A percentile compares a stretch with the other conserved stretches of the same genome.
Conservation (phyloP, 352 stramenopile genomes). For the Globisporangium lucens region DNA sequence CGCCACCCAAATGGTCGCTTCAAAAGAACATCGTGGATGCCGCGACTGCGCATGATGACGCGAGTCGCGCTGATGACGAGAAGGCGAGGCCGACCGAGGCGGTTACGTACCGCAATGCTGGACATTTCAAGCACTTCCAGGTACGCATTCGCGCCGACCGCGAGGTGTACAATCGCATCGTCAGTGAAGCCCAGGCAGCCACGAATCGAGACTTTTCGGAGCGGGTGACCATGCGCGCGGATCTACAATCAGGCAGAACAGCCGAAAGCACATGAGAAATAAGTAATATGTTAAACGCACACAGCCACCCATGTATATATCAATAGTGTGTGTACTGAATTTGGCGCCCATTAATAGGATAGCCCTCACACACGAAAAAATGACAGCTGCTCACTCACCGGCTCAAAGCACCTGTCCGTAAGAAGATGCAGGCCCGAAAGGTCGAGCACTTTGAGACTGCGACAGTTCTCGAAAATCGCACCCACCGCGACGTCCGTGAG, state of each 20-base stretch:
- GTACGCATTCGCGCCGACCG: constrained; percentile 50
- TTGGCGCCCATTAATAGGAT: constrained; percentile 3
- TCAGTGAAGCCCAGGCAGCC: constrained; percentile 65
- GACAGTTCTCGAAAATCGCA: constrained; percentile 53
- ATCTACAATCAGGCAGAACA: constrained; percentile 21
- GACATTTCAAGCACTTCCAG: constrained; percentile 70
- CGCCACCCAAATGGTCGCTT: too few species aligned
- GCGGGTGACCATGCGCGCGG: constrained; percentile 43
- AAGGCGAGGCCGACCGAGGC: background rate
- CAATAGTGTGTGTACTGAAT: background rate
- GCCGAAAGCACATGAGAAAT: background rate
- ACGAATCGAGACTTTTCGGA: constrained; percentile 54
- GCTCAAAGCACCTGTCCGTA: constrained; percentile 62
- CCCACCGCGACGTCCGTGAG: constrained; percentile 49
- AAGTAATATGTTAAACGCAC: constrained; percentile 2
- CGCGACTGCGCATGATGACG: background rate
- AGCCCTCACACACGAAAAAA: background rate
- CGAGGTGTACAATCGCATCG: constrained; percentile 50
- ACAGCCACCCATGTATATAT: background rate
- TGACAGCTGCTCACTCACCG: constrained; percentile 37
- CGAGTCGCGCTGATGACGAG: background rate
- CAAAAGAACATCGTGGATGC: background rate
- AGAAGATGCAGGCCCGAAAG: constrained; percentile 69
- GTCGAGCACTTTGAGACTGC: constrained; percentile 51
- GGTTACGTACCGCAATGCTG: constrained; percentile 56